Evolutionary conservation across 2,329 filamentous ascomycete genomes (phyloP), one percentile per base, ranked within the genome.

Genomic region (Didymella sp.): DNA sequence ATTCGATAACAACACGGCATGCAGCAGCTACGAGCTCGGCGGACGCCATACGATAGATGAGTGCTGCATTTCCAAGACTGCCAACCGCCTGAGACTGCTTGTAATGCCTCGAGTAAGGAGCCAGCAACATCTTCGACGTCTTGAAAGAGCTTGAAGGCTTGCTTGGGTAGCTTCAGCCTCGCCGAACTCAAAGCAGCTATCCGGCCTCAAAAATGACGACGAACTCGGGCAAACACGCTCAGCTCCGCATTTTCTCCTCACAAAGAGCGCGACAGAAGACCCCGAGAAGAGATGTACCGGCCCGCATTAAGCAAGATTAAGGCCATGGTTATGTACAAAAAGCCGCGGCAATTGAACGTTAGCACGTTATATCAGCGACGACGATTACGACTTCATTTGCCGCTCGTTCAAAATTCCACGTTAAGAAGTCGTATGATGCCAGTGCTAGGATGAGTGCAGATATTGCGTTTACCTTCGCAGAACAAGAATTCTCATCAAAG

Each of bases 1-100:
- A 47, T 46, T 50, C 24, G 41, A 50, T 43, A 46, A 50, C 41
- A 37, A 50, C 22, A 50, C 50, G 42, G 46, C 44, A 51, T n/a
- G 41, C 41, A 50, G 40, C 46, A 54, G 37, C 41, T 43, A 51
- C 56, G 24, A 58, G 56, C 56, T 58, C 51, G 56, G 56, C 56
- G 46, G 22, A 28, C 45, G 50, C 45, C 50, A 58, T 51, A 21
- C 33, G 21, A 48, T 51, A 50, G 45, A 49, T 58, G 56, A 54
- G 24, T 28, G 37, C 41, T 47, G 50, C 41, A 37, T 38, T 17
- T 50, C 45, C 56, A 58, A 54, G 50, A 58, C 38, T 53, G 31
- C 27, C 45, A 41, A 37, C 49, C 48, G 48, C 54, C 21, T 52
- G 24, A 44, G 37, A 22, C 30, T 52, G 54, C 30, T 40, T 19